Conservation (phyloP, 768 basidiomycete genomes). For the Astraeus odoratus region DNA sequence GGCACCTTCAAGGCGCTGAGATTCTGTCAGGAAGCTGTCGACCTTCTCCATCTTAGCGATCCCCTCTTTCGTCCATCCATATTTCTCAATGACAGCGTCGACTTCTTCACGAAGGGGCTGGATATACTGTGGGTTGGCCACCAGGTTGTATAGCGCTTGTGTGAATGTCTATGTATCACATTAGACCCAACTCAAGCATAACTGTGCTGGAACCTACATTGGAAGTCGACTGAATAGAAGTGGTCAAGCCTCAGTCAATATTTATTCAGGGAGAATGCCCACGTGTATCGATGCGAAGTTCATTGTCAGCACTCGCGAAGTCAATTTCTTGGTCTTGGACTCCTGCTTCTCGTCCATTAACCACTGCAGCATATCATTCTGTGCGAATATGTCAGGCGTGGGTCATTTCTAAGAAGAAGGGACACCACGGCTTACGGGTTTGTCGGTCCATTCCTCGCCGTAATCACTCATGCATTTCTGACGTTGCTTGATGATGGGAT, state of each 20-base stretch:
- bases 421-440: conserved; percentile 22
- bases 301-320: background rate
- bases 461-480: conserved; percentile 14
- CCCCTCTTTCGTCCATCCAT: conserved; percentile 24
- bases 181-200: background rate
- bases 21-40: conserved; percentile 37
- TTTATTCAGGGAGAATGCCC: background rate
- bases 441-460: conserved; percentile 22
- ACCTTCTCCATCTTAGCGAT: conserved; percentile 29
- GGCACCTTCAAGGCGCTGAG: conserved; percentile 26
- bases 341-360: background rate
- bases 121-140: conserved; percentile 28
- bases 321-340: background rate
- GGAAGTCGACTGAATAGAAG: background rate
- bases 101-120: conserved; percentile 34
- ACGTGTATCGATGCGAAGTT: conserved; percentile 12
- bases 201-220: background rate
- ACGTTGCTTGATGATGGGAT: conserved; percentile 29
- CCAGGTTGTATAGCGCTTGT: conserved; percentile 31
- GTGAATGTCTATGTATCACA: conserved; percentile 22
- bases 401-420: conserved; percentile 2
- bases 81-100: conserved; percentile 19
- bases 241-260: background rate
- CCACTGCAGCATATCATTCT: background rate
- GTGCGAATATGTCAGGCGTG: background rate